Conservation (phyloP, 1,284 basidiomycete genomes). For the Cystobasidium pallidum region DNA sequence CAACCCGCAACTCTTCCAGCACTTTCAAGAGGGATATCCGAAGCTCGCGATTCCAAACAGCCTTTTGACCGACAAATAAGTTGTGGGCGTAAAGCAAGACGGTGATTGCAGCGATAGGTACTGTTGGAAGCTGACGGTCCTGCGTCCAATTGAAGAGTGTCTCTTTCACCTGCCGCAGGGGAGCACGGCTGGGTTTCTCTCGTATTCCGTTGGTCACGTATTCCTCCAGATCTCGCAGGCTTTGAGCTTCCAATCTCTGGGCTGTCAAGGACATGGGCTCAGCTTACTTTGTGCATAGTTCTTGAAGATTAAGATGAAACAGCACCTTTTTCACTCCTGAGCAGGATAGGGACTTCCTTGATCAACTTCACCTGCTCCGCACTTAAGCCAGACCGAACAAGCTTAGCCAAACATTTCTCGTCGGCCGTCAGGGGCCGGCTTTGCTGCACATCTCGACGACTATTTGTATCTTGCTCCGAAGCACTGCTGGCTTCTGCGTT, state of each 20-base stretch:
- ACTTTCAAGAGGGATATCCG: not conserved
- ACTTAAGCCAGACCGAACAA: not conserved
- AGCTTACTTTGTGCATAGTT: not conserved
- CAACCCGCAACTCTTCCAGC: not conserved
- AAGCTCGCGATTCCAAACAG: constrained; percentile 1
- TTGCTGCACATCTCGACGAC: not conserved
- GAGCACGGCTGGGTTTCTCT: not conserved
- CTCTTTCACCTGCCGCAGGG: not conserved
- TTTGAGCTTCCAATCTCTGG: constrained; percentile 1
- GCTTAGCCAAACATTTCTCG: not conserved
- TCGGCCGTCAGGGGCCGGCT: not conserved
- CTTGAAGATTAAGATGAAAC: not conserved
- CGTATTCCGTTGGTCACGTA: not conserved
- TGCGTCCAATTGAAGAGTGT: not conserved
- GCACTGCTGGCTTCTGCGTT: not conserved
- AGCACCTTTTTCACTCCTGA: constrained; percentile 5
- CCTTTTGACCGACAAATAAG: not conserved
- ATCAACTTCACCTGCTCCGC: not conserved
- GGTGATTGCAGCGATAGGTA: not conserved
- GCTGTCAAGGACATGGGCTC: not conserved
- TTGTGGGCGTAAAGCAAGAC: not conserved
- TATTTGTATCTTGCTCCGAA: not conserved
- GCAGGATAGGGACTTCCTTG: not conserved
- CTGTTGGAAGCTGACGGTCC: not conserved
- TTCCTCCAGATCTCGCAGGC: not conserved